Base-by-base conservation (phyloP, 2,329 filamentous ascomycete species). In the Apiospora arundinis region DNA sequence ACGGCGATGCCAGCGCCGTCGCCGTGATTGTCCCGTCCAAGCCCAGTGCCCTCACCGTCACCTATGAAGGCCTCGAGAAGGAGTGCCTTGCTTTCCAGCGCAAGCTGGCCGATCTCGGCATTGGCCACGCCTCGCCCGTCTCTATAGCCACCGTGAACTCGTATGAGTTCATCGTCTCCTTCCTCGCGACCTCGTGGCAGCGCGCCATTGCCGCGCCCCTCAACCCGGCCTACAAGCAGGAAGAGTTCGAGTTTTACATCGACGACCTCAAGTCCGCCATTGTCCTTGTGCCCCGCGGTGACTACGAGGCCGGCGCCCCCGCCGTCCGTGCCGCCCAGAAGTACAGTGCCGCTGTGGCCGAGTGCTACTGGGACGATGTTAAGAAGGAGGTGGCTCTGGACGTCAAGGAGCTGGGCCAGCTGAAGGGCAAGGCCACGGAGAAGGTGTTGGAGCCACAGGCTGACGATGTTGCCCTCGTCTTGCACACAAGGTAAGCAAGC, bases 171-270 rank as follows among this genome's bases (percentile, higher is more conserved):
- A 93, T 97, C 79, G 91, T 96, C 71, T 91, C 93, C 2, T 97
- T 97, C 83, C 88, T 97, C 63, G 94, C 93, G n/a, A 88, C 91
- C 23, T 90, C 93, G n/a, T 94, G 92, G 90, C 94, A 96, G 84
- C 89, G 94, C 77, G 93, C 87, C 42, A 92, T 96, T 76, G 94
- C 94, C 9, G 94, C 94, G 3, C 94, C 94, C n/a, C 85, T 97
- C 75, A 97, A 97, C 81, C 91, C 94, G 52, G 92, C 91, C 63
- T 97, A 97, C 85, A 97, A 95, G 84, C 93, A 96, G 82, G 91
- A 91, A 71, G 94, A 97, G 81, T 96, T 95, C 80, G 94, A 96
- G 81, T 97, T 97, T 83, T 97, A 96, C 82, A 95, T 97, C 78
- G 92, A 95, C 74, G 94, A 97, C 80, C 86, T 97, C 76, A 93